Percentiles rank a stretch among this genome's conserved stretches.
phyloP scores from a whole-genome alignment of 768 basidiomycete genomes.

The Leccinum imitatum region DNA sequence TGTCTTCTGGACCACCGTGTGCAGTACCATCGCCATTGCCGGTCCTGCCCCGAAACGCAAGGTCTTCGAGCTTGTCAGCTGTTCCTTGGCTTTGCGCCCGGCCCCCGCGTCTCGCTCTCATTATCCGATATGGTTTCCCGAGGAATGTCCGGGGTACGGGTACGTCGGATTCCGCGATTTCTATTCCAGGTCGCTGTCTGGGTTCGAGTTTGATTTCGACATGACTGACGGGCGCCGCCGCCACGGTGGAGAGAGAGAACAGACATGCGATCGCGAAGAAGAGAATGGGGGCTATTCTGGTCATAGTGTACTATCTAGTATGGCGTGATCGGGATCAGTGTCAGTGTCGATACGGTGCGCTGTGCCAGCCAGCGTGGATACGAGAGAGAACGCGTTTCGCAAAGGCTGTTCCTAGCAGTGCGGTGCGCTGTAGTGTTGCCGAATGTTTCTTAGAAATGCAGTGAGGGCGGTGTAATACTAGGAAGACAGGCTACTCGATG shows the following conservation, averaged over 20 bases:
- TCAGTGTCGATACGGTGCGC: background rate
- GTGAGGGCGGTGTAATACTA: background rate
- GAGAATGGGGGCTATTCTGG: background rate
- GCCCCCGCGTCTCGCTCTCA: background rate
- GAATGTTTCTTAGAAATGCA: constrained; percentile 5
- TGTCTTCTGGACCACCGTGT: background rate
- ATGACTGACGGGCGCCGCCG: background rate
- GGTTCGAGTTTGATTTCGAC: background rate
- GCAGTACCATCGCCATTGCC: background rate
- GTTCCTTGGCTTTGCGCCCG: background rate
- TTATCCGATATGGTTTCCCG: constrained; percentile 11
- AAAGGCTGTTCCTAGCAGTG: constrained; percentile 1
- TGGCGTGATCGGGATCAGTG: background rate
- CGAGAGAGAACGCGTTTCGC: background rate
- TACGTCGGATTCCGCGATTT: background rate
- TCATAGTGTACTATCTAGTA: constrained; percentile 2
- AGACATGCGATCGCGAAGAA: constrained; percentile 13
- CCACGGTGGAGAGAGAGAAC: constrained; percentile 5
- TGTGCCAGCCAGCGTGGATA: background rate
- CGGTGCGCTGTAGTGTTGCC: background rate
- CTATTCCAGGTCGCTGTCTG: background rate
- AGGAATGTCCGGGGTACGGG: constrained; percentile 18
- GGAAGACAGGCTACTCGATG: background rate
- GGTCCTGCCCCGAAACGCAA: background rate
- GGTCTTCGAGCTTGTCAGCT: background rate